Conservation (phyloP, 495 filamentous ascomycete species). For the Astrothelium macrocarpum region DNA sequence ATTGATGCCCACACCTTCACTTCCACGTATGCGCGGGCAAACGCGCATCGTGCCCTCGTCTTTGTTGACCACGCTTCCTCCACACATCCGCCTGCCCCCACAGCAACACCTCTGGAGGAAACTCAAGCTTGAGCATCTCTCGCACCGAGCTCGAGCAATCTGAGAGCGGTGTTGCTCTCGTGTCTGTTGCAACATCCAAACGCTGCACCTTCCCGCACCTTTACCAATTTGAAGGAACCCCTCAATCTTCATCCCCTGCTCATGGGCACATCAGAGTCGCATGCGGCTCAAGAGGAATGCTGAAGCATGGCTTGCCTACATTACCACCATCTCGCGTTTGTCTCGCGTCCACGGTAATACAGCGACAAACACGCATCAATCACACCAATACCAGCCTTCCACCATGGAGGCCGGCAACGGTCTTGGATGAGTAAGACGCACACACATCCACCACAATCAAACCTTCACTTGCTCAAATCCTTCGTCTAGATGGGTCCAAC, state of each 20-base stretch:
- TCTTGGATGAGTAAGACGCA: slow-evolving; percentile 72
- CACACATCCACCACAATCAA: slow-evolving; percentile 16
- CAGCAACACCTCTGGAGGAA: background rate
- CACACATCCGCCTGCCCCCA: background rate
- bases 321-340: background rate
- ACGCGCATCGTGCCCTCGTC: background rate
- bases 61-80: background rate
- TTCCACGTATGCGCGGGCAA: background rate
- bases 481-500: slow-evolving; percentile 65
- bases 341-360: background rate
- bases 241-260: background rate
- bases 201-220: background rate
- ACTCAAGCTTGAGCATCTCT: background rate
- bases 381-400: slow-evolving; percentile 30
- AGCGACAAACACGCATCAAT: background rate
- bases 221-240: background rate
- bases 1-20: too few species aligned
- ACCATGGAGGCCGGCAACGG: slow-evolving; percentile 69
- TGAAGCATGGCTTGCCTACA: background rate
- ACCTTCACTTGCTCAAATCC: slow-evolving; percentile 9
- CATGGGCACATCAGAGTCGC: slow-evolving; percentile 4
- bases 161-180: background rate
- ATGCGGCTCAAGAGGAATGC: background rate
- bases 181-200: background rate
- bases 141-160: background rate